These are phyloP conservation scores for Salix exigua DNA, from an alignment of 345 rosid genomes.

Conservation along the genomic window DNA sequence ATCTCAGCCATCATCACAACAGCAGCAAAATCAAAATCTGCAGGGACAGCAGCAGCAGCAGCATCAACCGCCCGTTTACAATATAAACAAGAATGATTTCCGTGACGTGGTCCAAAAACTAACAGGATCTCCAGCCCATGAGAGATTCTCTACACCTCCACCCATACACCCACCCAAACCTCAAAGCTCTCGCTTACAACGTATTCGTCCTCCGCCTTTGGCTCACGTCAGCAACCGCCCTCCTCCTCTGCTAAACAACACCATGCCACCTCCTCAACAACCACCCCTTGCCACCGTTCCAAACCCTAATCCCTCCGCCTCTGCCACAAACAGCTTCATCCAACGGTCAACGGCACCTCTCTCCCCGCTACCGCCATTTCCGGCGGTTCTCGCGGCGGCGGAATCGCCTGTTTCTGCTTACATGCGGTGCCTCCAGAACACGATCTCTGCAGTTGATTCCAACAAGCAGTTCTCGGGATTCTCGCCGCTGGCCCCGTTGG, in stretches of 20 bases:
- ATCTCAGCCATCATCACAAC: constrained; percentile 17
- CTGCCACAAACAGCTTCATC: constrained; percentile 21
- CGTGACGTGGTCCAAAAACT: constrained; percentile 91
- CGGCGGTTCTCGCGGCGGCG: constrained; percentile 60
- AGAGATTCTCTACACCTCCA: constrained; percentile 67
- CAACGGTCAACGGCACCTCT: constrained; percentile 46
- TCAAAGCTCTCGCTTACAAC: constrained; percentile 77
- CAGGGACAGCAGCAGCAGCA: constrained; percentile 33
- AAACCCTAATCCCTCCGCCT: not conserved
- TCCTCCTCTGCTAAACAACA: constrained; percentile 41
- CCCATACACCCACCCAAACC: constrained; percentile 70
- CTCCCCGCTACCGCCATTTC: constrained; percentile 66
- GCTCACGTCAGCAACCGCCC: constrained; percentile 70
- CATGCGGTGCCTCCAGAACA: constrained; percentile 66
- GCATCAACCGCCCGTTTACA: constrained; percentile 85
- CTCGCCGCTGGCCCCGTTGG: constrained; percentile 58
- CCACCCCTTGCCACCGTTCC: constrained; percentile 4
- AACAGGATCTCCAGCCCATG: constrained; percentile 88
- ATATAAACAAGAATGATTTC: constrained; percentile 88
- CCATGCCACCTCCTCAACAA: constrained; percentile 23
- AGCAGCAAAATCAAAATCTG: constrained; percentile 25
- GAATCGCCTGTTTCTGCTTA: constrained; percentile 73
- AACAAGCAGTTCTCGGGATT: constrained; percentile 58
- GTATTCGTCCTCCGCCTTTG: constrained; percentile 92
- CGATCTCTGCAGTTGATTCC: constrained; percentile 42